Conservation (phyloP, 768 basidiomycete species). For the Lactifluus piperatus region DNA sequence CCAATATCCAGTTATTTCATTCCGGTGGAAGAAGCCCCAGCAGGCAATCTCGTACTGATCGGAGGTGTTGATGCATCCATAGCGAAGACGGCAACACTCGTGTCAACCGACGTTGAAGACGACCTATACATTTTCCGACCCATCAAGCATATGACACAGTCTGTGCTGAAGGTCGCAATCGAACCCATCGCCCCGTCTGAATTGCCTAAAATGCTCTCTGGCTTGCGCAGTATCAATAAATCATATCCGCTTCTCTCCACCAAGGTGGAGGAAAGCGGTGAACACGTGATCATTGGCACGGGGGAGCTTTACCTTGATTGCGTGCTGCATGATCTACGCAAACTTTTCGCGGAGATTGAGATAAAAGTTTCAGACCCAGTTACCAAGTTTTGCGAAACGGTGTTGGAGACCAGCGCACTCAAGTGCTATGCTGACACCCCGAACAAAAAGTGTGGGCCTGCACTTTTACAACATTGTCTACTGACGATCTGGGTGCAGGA, state of each 20-base stretch:
- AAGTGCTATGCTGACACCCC: slow-evolving; percentile 99
- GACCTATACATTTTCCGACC: slow-evolving; percentile 94
- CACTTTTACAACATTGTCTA: slow-evolving; percentile 8
- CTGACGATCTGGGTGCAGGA: slow-evolving; percentile 42
- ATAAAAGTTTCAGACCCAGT: slow-evolving; percentile 99
- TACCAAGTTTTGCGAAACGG: slow-evolving; percentile 96
- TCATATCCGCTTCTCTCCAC: slow-evolving; percentile 91
- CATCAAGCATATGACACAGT: slow-evolving; percentile 93
- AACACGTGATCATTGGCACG: slow-evolving; percentile 94
- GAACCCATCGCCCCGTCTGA: slow-evolving; percentile 98
- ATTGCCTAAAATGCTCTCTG: slow-evolving; percentile 97
- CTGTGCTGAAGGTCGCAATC: slow-evolving; percentile 95
- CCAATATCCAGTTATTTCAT: slow-evolving; percentile 65
- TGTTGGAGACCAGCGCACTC: slow-evolving; percentile 92
- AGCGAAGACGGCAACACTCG: slow-evolving; percentile 88
- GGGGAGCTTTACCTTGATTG: slow-evolving; percentile 96
- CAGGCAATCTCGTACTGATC: slow-evolving; percentile 89
- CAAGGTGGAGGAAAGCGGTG: slow-evolving; percentile 97
- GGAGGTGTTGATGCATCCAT: slow-evolving; percentile 93
- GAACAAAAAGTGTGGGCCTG: slow-evolving; percentile 85
- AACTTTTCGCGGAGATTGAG: slow-evolving; percentile 94
- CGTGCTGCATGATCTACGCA: slow-evolving; percentile 91
- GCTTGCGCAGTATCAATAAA: slow-evolving; percentile 94
- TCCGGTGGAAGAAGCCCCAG: slow-evolving; percentile 77
- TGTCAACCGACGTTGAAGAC: slow-evolving; percentile 61